Evolutionary conservation across 176 grass and related monocot species (phyloP).

Genomic region (Eleusine indica): DNA sequence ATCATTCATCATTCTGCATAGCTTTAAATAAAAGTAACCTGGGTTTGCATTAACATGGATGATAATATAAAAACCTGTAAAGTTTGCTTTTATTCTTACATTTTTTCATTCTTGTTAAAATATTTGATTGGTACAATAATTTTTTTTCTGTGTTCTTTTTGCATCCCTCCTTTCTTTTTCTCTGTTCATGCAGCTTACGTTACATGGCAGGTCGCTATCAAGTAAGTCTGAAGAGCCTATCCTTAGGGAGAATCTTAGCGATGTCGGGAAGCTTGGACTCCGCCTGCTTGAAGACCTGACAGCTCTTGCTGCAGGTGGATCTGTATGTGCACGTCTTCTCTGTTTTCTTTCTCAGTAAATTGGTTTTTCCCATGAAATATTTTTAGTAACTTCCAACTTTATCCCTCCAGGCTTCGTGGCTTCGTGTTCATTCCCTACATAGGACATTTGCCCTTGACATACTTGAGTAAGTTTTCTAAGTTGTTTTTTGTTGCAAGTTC

Average conservation of each 20-base stretch:
- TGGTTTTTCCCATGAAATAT: conserved; percentile 21
- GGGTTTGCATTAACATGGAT: conserved; percentile 37
- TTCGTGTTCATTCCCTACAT: conserved; percentile 78
- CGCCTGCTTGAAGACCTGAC: conserved; percentile 97
- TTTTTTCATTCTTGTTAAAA: conserved; percentile 30
- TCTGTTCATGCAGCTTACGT: conserved; percentile 42
- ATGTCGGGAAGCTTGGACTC: conserved; percentile 88
- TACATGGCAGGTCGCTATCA: conserved; percentile 54
- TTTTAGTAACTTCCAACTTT: conserved; percentile 29
- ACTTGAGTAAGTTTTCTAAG: conserved; percentile 73
- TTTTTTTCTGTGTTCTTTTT: conserved; percentile 21
- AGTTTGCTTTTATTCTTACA: conserved; percentile 18
- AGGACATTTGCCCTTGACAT: conserved; percentile 97
- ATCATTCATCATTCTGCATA: conserved; percentile 33
- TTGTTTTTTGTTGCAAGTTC: conserved; percentile 4
- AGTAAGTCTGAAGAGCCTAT: conserved; percentile 46
- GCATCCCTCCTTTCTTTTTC: conserved; percentile 25
- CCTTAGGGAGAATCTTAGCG: conserved; percentile 65
- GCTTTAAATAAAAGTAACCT: conserved; percentile 24
- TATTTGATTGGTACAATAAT: conserved; percentile 20
- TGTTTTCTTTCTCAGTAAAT: conserved; percentile 26
- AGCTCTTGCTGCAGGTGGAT: conserved; percentile 99
- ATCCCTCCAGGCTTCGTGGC: conserved; percentile 71
- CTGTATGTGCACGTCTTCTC: conserved; percentile 86
- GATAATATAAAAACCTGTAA: conserved; percentile 34